Percentiles rank a stretch among this genome's conserved stretches.
Evolutionary conservation across 805 yeast species (phyloP).

Genomic region (Candida vartiovaarae): DNA sequence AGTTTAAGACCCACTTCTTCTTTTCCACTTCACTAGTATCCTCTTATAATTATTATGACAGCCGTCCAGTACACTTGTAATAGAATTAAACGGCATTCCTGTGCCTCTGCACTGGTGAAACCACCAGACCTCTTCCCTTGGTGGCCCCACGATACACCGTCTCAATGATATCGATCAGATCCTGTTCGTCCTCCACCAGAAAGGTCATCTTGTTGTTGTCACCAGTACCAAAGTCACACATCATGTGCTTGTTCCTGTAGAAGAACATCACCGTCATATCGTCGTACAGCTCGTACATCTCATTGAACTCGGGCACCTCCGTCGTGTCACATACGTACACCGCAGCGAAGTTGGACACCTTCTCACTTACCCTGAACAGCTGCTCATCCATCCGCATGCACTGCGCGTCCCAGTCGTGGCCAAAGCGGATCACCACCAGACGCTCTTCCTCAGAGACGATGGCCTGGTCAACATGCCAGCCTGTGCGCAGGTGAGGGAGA

Average conservation of each 20-base stretch:
- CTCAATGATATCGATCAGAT: constrained; percentile 84
- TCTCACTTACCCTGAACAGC: constrained; percentile 70
- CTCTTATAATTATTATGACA: no score
- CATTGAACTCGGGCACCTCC: constrained; percentile 84
- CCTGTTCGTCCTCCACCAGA: constrained; percentile 71
- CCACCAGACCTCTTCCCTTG: constrained; percentile 88
- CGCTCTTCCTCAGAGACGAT: constrained; percentile 80
- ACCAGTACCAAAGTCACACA: constrained; percentile 98
- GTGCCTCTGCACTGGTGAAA: constrained; percentile 49
- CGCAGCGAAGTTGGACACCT: constrained; percentile 80
- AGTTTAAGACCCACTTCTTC: background rate
- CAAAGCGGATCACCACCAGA: constrained; percentile 83
- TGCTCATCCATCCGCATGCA: constrained; percentile 91
- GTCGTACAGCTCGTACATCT: constrained; percentile 84
- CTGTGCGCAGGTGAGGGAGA: constrained; percentile 72
- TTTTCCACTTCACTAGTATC: no score
- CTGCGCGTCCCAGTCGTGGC: constrained; percentile 65
- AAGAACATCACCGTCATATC: constrained; percentile 93
- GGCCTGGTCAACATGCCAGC: constrained; percentile 97
- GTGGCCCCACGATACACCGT: constrained; percentile 85
- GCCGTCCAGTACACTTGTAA: no score
- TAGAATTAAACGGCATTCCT: constrained; percentile 6
- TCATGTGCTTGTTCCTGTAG: constrained; percentile 88
- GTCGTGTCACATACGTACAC: constrained; percentile 85
- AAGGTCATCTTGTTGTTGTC: constrained; percentile 92